Evolutionary conservation across 2,329 filamentous ascomycete species (phyloP), one percentile per base, ranked within the genome.

Genomic region (Neofusicoccum ribis): DNA sequence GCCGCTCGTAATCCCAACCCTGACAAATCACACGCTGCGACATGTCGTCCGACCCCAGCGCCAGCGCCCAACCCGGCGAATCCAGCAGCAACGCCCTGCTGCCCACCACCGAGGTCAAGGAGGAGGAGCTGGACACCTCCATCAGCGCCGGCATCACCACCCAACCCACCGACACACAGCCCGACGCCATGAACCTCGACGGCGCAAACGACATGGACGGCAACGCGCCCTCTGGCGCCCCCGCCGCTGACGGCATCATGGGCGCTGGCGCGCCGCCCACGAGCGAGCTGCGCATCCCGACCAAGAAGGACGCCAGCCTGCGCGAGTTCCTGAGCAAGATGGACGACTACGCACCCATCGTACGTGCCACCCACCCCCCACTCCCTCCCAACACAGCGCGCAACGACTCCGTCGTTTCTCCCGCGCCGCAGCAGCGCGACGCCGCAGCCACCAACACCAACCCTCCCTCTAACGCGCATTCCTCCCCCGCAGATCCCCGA

Each of bases 341-440:
- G 90, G 95, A 99, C 76, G 95, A 99, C 73, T 98, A 95, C 79
- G 93, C 95, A 67, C 95, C 95, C 11, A 97, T 99, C 73, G 93
- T 97, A 85, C 69, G 90, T 81, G 52, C 17, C 27, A 3, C 15
- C 11, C 46, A 7, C 20, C 41, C 31, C 41, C 43, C 31, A 20
- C 44, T 3, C 51, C 36, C 34, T n/a, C 62, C n/a, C 62, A 46
- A 14, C 2, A 14, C n/a, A 37, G n/a, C 27, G 39, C 17, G n/a
- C 20, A 51, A 52, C 31, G 41, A 12, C 20, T 50, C 20, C 58
- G 27, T 7, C 6, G 27, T 31, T 46, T 15, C 14, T 2, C 9
- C 15, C 34, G 31, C 36, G 47, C 37, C 20, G n/a, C 39, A 39
- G 63, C 65, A 61, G 31, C 12, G 27, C 59, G 69, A 73, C 58